phyloP scores from a whole-genome alignment of 176 grass and related monocot genomes.

The Oryza nivara region DNA sequence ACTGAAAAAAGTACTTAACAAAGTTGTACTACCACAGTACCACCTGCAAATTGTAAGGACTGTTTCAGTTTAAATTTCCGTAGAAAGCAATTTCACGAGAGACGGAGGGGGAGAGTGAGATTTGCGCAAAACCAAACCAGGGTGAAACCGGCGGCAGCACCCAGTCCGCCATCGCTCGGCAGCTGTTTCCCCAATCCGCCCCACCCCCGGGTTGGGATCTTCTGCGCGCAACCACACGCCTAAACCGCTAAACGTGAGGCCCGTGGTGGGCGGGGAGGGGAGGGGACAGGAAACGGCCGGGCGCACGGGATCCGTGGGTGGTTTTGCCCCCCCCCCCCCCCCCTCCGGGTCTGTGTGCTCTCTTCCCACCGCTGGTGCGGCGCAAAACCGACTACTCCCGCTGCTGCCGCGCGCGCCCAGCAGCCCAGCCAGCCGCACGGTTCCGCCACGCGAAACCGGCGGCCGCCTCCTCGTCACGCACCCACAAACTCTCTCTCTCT shows the following conservation, averaged over 20 bases:
- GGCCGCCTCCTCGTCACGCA: neutral
- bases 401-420: neutral
- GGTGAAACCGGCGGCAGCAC: slow-evolving; percentile 23
- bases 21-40: too few relatives aligned
- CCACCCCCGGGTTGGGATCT: neutral
- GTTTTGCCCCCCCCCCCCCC: neutral
- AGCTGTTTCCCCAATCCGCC: slow-evolving; percentile 32
- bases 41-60: neutral
- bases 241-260: neutral
- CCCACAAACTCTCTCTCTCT: slow-evolving; percentile 3
- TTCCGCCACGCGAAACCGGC: slow-evolving; percentile 42
- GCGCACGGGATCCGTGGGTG: slow-evolving; percentile 42
- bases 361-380: neutral
- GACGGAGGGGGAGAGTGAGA: rapidly evolving
- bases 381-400: slow-evolving; percentile 42
- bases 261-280: too few relatives aligned
- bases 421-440: neutral
- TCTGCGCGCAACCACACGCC: neutral
- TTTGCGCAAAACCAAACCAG: neutral
- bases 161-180: neutral
- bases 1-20: neutral
- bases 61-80: too few relatives aligned
- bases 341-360: slow-evolving; percentile 27
- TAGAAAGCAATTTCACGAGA: too few relatives aligned
- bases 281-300: too few relatives aligned